Evolutionary conservation across 352 stramenopile genomes (phyloP), one percentile per base, ranked within the genome.

Genomic region (Thalassiosira mediterranea): DNA sequence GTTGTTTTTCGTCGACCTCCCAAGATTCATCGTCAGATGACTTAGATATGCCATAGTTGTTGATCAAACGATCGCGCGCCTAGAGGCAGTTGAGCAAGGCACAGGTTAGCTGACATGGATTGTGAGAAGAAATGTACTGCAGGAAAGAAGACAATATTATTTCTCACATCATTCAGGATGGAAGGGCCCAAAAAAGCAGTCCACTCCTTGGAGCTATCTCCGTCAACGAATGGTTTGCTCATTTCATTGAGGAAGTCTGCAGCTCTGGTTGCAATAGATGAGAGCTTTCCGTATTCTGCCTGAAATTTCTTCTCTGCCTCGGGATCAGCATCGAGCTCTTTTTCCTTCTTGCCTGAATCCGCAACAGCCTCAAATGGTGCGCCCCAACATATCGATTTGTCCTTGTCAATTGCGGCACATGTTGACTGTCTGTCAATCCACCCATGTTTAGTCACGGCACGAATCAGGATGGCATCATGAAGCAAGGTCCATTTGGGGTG

Each of bases 401-500:
- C 88, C 48, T 83, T 72, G 8, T 49, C 61, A 37, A 92, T 91
- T 1, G 72, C 70, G 29, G 64, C 73, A 15, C 53, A 81, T 63
- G 51, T 52, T 19, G 56, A 25, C 23, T 87, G 77, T 2, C 66
- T 48, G 29, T 92, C 88, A 62, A 91, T 67, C 86, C 86, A 93
- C 15, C 88, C 88, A 76, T 93, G 88, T 59, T 92, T 90, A 0
- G 53, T 66, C 34, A 88, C 83, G 31, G 86, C 82, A 19, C 66
- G 52, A 65, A 90, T 69, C n/a, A 93, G 65, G 26, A 90, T 71
- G 29, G 80, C 79, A 84, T 93, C 88, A 71, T 92, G 86, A 3
- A 79, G n/a, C 8, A 47, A 34, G 15, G 76, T 90, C 88, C 88
- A 93, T 61, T 82, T 28, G 15, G 76, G 61, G 83, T 93, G 86